Conservation (phyloP, 1,284 basidiomycete genomes). For the Ustanciosporium gigantosporum region DNA sequence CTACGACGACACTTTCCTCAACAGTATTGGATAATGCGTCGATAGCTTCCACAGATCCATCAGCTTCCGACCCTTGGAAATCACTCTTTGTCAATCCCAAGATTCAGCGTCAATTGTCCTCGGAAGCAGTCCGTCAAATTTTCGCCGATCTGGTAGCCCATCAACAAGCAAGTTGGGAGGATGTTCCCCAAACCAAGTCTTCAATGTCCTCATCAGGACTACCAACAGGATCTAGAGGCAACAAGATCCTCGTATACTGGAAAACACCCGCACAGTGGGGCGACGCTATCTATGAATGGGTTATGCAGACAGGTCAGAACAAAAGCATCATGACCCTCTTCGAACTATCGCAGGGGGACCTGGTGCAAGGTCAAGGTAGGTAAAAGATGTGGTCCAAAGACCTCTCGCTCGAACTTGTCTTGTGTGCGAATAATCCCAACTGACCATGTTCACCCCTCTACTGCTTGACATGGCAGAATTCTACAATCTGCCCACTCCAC, state of each 20-base stretch:
- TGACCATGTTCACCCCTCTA: neutral
- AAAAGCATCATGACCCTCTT: slow-evolving; percentile 66
- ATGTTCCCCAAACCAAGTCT: slow-evolving; percentile 17
- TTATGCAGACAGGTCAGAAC: slow-evolving; percentile 65
- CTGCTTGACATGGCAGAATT: slow-evolving; percentile 62
- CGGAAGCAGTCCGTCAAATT: slow-evolving; percentile 30
- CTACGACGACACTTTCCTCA: too few species aligned
- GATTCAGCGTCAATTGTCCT: slow-evolving; percentile 28
- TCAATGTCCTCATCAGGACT: slow-evolving; percentile 37
- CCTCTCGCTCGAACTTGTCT: too few species aligned
- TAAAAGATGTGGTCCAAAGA: too few species aligned
- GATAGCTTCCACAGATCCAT: too few species aligned
- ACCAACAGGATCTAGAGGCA: neutral
- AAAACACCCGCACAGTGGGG: slow-evolving; percentile 66
- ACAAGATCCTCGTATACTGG: slow-evolving; percentile 64
- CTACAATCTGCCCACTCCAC: slow-evolving; percentile 61
- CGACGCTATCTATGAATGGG: slow-evolving; percentile 65
- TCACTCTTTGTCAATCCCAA: slow-evolving; percentile 22
- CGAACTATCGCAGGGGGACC: slow-evolving; percentile 65
- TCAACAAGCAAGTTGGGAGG: slow-evolving; percentile 30
- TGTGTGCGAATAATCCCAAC: too few species aligned
- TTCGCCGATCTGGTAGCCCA: slow-evolving; percentile 46
- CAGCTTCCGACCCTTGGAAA: too few species aligned
- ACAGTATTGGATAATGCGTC: too few species aligned
- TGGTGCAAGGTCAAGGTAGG: slow-evolving; percentile 56